These are phyloP conservation scores for Cystobasidium ongulense DNA, from an alignment of 768 basidiomycete species.

Conservation along the genomic window DNA sequence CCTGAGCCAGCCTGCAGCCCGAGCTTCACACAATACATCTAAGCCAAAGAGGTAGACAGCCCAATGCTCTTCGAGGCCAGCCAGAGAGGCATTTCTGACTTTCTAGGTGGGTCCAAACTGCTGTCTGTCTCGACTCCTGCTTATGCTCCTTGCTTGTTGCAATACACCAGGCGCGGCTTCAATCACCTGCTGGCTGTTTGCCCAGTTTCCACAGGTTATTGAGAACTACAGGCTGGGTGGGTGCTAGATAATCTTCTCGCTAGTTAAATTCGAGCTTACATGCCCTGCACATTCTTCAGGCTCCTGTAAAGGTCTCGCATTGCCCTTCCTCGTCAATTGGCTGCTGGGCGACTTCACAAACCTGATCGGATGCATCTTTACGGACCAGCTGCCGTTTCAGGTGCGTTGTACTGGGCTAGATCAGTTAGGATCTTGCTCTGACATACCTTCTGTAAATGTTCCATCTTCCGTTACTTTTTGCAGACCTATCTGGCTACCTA, in stretches of 20 bases:
- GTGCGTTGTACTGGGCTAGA: constrained; percentile 52
- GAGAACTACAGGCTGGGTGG: constrained; percentile 36
- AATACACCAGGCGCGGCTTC: constrained; percentile 28
- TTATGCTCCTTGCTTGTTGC: not conserved
- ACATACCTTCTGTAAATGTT: constrained; percentile 31
- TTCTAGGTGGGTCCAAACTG: not conserved
- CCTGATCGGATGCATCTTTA: constrained; percentile 68
- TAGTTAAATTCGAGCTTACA: not conserved
- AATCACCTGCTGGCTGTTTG: constrained; percentile 19
- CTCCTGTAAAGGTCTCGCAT: constrained; percentile 71
- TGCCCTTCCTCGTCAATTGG: constrained; percentile 92
- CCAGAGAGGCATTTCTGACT: not conserved
- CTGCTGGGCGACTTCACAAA: constrained; percentile 79
- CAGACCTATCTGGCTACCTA: constrained; percentile 86
- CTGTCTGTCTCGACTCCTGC: not conserved
- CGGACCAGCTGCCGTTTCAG: constrained; percentile 89
- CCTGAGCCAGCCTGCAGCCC: too few relatives aligned
- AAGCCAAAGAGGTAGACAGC: too few relatives aligned
- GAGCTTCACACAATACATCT: too few relatives aligned
- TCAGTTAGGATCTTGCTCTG: constrained; percentile 6
- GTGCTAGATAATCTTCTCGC: not conserved
- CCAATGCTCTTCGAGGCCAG: not conserved
- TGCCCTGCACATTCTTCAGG: not conserved
- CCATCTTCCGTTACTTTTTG: not conserved
- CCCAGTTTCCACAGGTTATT: constrained; percentile 36